Evolutionary conservation across 106 monocot species (phyloP).

Genomic region (Phalaenopsis equestris): DNA sequence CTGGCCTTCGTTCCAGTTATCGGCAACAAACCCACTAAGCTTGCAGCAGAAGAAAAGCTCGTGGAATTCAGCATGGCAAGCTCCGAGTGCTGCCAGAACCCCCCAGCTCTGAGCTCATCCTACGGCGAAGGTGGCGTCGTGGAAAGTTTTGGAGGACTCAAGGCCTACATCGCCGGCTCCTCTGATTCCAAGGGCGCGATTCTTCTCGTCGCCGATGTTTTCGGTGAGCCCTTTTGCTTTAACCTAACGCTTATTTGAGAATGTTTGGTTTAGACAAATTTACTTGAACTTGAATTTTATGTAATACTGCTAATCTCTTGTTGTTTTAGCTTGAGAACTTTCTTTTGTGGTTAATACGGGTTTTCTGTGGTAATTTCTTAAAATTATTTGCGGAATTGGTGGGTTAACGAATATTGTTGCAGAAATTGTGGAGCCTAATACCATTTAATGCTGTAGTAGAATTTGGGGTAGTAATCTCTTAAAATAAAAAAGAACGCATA

Average conservation of each 20-base stretch:
- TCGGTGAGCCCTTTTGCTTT: constrained; percentile 18
- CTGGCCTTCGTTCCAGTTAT: no score
- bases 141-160: constrained; percentile 44
- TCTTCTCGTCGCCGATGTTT: constrained; percentile 44
- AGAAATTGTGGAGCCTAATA: no score
- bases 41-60: no score
- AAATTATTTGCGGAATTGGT: background rate
- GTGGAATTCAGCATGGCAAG: constrained; percentile 19
- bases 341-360: background rate
- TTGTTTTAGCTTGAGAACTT: background rate
- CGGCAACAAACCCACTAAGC: no score
- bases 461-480: no score
- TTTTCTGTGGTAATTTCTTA: background rate
- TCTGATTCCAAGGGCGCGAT: constrained; percentile 35
- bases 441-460: no score
- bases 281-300: background rate
- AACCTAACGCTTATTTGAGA: background rate
- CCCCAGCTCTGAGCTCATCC: constrained; percentile 12
- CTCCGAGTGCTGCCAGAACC: constrained; percentile 33
- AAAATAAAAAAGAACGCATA: no score
- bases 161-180: constrained; percentile 46
- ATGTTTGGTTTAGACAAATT: background rate
- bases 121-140: constrained; percentile 28
- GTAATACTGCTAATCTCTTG: background rate
- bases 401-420: no score